Base-by-base conservation (phyloP, 192 early-diverging fungal species). In the Coemansia sp. region DNA sequence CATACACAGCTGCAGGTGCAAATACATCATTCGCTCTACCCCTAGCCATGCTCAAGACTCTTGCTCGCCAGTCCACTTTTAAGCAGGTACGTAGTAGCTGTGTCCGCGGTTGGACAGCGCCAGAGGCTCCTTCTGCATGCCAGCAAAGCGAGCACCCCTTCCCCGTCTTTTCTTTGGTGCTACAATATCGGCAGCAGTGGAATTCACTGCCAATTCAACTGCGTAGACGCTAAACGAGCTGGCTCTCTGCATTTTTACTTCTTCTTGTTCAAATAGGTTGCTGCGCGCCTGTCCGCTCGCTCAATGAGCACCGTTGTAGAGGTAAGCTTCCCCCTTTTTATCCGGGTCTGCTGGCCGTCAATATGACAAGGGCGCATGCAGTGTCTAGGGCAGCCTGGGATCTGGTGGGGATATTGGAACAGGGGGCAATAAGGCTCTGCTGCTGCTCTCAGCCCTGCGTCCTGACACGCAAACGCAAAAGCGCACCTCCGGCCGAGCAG, bases 11-110 rank as follows among this genome's bases (percentile, higher is more conserved):
- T 16, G 39, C 14, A 3, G 39, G 39, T 42, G 39, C 39, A 42
- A 42, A 42, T 42, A 42, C 39, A 42, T 16, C 14, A 4, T 42
- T 42, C 39, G 6, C 57, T 27, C 32, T 4, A 55, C 42, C 61
- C 45, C 53, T 50, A 30, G 30, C 35, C 39, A 79, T 79, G 77
- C 47, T 79, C 35, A 63, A 58, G 58, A 55, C 71, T 53, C 42
- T 79, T 58, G 68, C 68, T 67, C 71, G 77, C 62, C 71, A 74
- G 59, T 47, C 71, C 24, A 52, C 68, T 34, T 30, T 73, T 23
- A 74, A 73, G 77, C 77, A 79, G 67, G 77, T 79, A 79, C 27
- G 71, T 61, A n/a, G n/a, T n/a, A n/a, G n/a, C n/a, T n/a, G n/a
- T n/a, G n/a, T n/a, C n/a, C n/a, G n/a, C n/a, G n/a, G n/a, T n/a